Percentiles rank a stretch among this genome's conserved stretches.
Conservation (phyloP, 352 stramenopile species). For the Globisporangium cystogenes region DNA sequence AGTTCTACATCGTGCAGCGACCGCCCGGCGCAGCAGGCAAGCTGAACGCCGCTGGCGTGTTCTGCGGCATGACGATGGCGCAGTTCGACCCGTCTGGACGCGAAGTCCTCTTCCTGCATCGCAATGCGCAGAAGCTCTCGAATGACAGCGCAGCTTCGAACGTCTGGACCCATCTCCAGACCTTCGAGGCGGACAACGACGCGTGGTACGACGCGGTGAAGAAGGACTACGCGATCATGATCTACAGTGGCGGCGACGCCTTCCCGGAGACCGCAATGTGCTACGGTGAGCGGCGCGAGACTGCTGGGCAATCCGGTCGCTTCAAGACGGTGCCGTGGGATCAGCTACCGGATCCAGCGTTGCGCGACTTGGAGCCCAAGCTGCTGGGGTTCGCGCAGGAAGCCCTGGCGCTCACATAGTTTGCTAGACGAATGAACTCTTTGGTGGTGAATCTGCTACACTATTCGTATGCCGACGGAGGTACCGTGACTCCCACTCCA, state of each 20-base stretch:
- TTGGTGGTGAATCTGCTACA: neutral
- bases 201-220: constrained; percentile 19
- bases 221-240: constrained; percentile 29
- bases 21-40: neutral
- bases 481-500: neutral
- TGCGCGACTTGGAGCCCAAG: constrained; percentile 22
- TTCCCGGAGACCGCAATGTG: constrained; percentile 34
- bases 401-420: constrained; percentile 12
- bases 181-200: constrained; percentile 18
- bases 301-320: constrained; percentile 11
- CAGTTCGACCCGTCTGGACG: constrained; percentile 36
- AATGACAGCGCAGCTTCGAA: constrained; percentile 13
- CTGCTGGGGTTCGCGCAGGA: constrained; percentile 30
- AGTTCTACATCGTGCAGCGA: constrained; percentile 40
- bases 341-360: constrained; percentile 12
- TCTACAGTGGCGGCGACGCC: constrained; percentile 31
- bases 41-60: constrained; percentile 10
- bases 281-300: constrained; percentile 29
- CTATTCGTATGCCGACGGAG: neutral
- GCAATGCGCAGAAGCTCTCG: constrained; percentile 40
- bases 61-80: constrained; percentile 74
- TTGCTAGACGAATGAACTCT: neutral
- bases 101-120: constrained; percentile 42
- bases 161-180: constrained; percentile 35
- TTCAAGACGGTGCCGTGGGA: constrained; percentile 29